These are phyloP conservation scores for Rhynchospora pubera DNA, from an alignment of 176 grass and related monocot genomes.

Conservation along the genomic window DNA sequence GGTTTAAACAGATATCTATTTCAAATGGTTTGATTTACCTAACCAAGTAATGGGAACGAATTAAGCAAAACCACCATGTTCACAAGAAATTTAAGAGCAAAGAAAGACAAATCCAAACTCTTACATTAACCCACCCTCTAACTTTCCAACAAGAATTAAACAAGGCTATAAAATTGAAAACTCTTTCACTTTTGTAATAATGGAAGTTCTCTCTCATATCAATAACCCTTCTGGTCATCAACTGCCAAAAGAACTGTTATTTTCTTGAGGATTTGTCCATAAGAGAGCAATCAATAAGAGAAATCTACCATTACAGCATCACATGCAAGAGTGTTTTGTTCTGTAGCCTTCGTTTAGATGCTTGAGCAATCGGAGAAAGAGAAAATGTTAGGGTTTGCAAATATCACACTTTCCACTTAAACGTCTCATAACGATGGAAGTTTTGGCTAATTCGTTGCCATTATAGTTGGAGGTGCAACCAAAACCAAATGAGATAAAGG, in stretches of 20 bases:
- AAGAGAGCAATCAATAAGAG: neutral
- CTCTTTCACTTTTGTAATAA: neutral
- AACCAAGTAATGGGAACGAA: neutral
- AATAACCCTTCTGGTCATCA: neutral
- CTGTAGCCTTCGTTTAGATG: neutral
- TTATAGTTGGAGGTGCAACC: neutral
- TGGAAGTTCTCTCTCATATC: neutral
- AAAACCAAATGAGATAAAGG: neutral
- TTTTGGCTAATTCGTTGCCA: slow-evolving; percentile 12
- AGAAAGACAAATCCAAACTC: neutral
- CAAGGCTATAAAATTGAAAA: neutral
- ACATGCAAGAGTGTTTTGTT: neutral
- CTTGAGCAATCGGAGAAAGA: neutral
- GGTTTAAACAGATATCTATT: neutral
- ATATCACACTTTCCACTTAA: neutral
- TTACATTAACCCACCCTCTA: neutral
- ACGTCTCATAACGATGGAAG: neutral
- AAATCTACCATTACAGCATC: too few relatives aligned
- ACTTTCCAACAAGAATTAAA: neutral
- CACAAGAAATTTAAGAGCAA: neutral
- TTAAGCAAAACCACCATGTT: neutral
- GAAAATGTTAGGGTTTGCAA: neutral
- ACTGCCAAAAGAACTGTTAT: neutral
- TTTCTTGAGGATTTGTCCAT: neutral
- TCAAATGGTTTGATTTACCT: neutral